phyloP scores from a whole-genome alignment of 1,139 yeast genomes.

The Blastobotrys serpentis region DNA sequence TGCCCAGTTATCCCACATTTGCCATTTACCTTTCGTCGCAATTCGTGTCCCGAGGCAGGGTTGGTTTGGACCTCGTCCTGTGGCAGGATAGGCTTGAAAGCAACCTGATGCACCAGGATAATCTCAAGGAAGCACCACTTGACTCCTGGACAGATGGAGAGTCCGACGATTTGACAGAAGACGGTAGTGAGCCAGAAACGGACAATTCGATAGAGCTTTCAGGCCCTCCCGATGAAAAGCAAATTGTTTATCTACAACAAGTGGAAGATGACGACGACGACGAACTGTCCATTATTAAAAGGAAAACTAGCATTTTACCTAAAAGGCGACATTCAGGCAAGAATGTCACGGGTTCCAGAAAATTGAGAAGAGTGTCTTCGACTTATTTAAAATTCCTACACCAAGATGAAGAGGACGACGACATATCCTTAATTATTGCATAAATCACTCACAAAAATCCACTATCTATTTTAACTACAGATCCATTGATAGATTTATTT shows the following conservation, averaged over 20 bases:
- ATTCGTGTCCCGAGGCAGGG: constrained; percentile 3
- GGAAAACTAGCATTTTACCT: neutral
- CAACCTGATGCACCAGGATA: constrained; percentile 7
- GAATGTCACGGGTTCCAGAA: neutral
- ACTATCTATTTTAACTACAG: constrained; percentile 9
- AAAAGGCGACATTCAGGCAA: neutral
- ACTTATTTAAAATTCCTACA: neutral
- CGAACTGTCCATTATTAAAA: neutral
- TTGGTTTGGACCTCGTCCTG: constrained; percentile 5
- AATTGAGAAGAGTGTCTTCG: neutral
- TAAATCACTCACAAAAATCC: constrained; percentile 7
- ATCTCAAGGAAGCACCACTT: neutral
- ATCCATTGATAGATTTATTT: constrained; percentile 15
- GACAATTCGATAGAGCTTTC: neutral
- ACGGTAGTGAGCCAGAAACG: neutral
- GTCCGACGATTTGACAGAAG: neutral
- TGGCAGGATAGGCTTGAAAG: constrained; percentile 18
- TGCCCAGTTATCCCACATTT: constrained; percentile 9
- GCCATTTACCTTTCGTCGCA: constrained; percentile 15
- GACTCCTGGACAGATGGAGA: neutral
- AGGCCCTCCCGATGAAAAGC: neutral
- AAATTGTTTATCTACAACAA: neutral
- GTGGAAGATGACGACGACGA: neutral
- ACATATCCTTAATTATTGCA: constrained; percentile 13
- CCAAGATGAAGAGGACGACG: constrained; percentile 14